Evolutionary conservation across 352 stramenopile species (phyloP).

Genomic region (Globisporangium splendens): DNA sequence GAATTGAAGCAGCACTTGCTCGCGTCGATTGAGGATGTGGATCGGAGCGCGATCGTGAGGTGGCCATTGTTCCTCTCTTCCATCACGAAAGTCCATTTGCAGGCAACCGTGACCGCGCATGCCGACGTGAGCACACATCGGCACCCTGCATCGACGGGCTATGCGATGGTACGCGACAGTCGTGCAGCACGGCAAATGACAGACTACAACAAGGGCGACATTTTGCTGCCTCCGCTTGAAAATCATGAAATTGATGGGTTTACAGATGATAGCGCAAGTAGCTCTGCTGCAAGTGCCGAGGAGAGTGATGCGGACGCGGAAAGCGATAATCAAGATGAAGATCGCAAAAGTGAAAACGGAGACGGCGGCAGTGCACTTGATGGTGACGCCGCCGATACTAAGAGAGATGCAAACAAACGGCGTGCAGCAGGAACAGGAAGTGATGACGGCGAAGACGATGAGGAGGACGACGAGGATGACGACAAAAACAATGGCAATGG

Average conservation of each 20-base stretch:
- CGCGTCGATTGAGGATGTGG: slow-evolving; percentile 52
- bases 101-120: slow-evolving; percentile 21
- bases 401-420: background rate
- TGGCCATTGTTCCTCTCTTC: slow-evolving; percentile 63
- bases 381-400: slow-evolving; percentile 7
- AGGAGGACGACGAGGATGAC: slow-evolving; percentile 9
- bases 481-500: slow-evolving; percentile 6
- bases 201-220: slow-evolving; percentile 47
- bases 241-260: slow-evolving; percentile 74
- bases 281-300: slow-evolving; percentile 56
- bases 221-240: slow-evolving; percentile 40
- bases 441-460: slow-evolving; percentile 7
- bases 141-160: slow-evolving; percentile 49
- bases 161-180: slow-evolving; percentile 44
- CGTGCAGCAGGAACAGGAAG: background rate
- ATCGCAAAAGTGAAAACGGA: slow-evolving; percentile 7
- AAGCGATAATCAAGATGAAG: slow-evolving; percentile 17
- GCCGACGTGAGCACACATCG: slow-evolving; percentile 20
- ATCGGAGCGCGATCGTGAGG: slow-evolving; percentile 37
- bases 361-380: background rate
- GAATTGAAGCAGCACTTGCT: slow-evolving; percentile 50
- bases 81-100: slow-evolving; percentile 44
- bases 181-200: slow-evolving; percentile 21
- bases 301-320: slow-evolving; percentile 19
- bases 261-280: slow-evolving; percentile 74